Evolutionary conservation across 441 rosid species (phyloP).

Genomic region (Pelargonium australe): DNA sequence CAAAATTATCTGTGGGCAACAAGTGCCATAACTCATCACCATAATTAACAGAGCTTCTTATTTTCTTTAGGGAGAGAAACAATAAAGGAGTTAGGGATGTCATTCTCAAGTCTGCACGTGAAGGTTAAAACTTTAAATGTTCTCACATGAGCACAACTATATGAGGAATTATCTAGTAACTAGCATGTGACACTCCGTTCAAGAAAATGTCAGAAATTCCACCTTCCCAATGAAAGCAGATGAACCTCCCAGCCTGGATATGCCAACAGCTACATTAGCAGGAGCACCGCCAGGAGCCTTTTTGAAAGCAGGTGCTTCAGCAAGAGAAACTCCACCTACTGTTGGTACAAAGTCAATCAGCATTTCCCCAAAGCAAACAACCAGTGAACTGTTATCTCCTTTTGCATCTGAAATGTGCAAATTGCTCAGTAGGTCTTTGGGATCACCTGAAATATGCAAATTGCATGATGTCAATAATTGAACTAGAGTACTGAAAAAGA

Average conservation of each 20-base stretch:
- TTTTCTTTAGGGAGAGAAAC: not conserved
- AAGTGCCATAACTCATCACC: not conserved
- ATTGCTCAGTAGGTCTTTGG: slow-evolving; percentile 24
- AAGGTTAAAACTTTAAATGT: not conserved
- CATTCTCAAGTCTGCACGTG: not conserved
- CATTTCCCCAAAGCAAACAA: slow-evolving; percentile 93
- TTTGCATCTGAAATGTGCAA: slow-evolving; percentile 13
- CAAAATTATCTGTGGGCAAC: not conserved
- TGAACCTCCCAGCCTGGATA: slow-evolving; percentile 85
- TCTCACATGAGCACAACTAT: slow-evolving; percentile 12
- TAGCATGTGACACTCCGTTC: not conserved
- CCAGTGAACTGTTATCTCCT: slow-evolving; percentile 34
- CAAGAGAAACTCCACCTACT: slow-evolving; percentile 79
- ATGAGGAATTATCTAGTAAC: not conserved
- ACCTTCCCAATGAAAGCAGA: slow-evolving; percentile 98
- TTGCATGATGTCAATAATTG: not conserved
- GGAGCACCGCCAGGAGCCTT: slow-evolving; percentile 99
- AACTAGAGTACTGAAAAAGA: not conserved
- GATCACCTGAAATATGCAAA: slow-evolving; percentile 33
- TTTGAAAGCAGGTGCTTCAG: slow-evolving; percentile 95
- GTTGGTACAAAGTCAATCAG: slow-evolving; percentile 95
- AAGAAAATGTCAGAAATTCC: slow-evolving; percentile 13
- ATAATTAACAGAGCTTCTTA: not conserved
- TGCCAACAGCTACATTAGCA: slow-evolving; percentile 93
- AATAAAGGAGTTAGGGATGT: not conserved